A percentile compares a stretch with the other conserved stretches of the same genome.
phyloP scores from a whole-genome alignment of 208 protist genomes.

The Vickermania spadyakhi region DNA sequence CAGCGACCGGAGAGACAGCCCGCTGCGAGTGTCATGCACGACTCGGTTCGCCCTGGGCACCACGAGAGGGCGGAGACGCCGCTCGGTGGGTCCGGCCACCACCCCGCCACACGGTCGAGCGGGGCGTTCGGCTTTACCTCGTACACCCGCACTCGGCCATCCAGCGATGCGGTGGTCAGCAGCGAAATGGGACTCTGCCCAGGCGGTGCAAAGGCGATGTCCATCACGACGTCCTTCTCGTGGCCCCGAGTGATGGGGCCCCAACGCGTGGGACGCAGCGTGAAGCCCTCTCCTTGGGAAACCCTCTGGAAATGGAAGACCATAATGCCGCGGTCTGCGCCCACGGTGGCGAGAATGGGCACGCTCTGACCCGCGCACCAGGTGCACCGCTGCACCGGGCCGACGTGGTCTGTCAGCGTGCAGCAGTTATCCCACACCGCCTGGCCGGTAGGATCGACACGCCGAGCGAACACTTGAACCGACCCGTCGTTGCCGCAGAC shows the following conservation, averaged over 20 bases:
- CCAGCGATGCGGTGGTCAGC: conserved; percentile 78
- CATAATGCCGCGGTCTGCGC: conserved; percentile 81
- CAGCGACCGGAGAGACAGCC: conserved; percentile 70
- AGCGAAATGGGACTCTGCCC: conserved; percentile 69
- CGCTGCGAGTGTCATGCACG: conserved; percentile 72
- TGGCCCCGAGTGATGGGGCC: conserved; percentile 60
- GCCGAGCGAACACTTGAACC: conserved; percentile 69
- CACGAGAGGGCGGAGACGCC: conserved; percentile 76
- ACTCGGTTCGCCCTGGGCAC: conserved; percentile 71
- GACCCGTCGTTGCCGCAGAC: conserved; percentile 84
- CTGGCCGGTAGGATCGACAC: conserved; percentile 1
- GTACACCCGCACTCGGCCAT: conserved; percentile 82
- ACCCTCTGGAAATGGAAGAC: conserved; percentile 72
- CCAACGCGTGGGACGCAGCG: conserved; percentile 32
- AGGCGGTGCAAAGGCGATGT: conserved; percentile 80
- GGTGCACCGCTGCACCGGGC: conserved; percentile 61
- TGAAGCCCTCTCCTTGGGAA: conserved; percentile 30
- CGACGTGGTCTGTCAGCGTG: conserved; percentile 65
- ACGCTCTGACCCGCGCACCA: conserved; percentile 82
- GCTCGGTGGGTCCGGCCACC: conserved; percentile 12
- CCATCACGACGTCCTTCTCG: conserved; percentile 85
- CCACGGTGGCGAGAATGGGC: conserved; percentile 67
- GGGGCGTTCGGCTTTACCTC: conserved; percentile 30
- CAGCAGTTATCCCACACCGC: conserved; percentile 50
- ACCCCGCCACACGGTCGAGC: conserved; percentile 4